phyloP scores from a whole-genome alignment of 305 asterid species.

The Petunia hybrid region DNA sequence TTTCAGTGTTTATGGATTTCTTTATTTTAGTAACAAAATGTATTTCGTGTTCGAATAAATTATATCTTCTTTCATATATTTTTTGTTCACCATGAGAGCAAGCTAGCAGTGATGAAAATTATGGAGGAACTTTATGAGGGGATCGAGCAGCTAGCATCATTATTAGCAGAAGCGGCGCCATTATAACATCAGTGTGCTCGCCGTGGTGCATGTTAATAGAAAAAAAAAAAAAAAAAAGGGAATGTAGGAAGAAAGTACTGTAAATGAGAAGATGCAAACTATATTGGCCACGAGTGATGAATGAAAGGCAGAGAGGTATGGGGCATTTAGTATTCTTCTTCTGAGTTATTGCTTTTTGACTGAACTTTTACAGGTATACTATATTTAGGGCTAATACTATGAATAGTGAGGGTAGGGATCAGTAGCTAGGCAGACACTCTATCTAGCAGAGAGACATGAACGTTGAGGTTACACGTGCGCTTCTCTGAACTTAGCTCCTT shows the following conservation, averaged over 20 bases:
- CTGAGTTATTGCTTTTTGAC: slow-evolving; percentile 35
- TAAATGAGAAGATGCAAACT: slow-evolving; percentile 8
- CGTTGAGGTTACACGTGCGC: slow-evolving; percentile 66
- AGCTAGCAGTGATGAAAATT: not conserved
- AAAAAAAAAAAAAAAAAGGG: not conserved
- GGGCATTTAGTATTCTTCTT: slow-evolving; percentile 43
- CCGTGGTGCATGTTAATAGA: not conserved
- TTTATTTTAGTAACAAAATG: not conserved
- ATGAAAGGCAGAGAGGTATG: slow-evolving; percentile 50
- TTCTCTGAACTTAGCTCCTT: slow-evolving; percentile 57
- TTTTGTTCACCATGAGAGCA: too few relatives aligned
- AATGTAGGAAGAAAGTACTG: not conserved
- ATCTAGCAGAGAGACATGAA: slow-evolving; percentile 29
- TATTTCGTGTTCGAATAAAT: not conserved
- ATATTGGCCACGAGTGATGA: not conserved
- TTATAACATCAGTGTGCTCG: not conserved
- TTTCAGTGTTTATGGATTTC: slow-evolving; percentile 37
- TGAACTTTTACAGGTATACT: slow-evolving; percentile 20
- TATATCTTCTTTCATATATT: not conserved
- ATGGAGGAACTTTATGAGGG: slow-evolving; percentile 21
- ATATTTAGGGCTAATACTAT: slow-evolving; percentile 32
- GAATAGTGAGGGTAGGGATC: slow-evolving; percentile 25
- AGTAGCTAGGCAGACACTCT: not conserved
- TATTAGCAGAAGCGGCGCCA: slow-evolving; percentile 12
- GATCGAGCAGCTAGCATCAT: not conserved